Evolutionary conservation across 2,329 filamentous ascomycete species (phyloP), one percentile per base, ranked within the genome.

Genomic region (Blastomyces silverae): DNA sequence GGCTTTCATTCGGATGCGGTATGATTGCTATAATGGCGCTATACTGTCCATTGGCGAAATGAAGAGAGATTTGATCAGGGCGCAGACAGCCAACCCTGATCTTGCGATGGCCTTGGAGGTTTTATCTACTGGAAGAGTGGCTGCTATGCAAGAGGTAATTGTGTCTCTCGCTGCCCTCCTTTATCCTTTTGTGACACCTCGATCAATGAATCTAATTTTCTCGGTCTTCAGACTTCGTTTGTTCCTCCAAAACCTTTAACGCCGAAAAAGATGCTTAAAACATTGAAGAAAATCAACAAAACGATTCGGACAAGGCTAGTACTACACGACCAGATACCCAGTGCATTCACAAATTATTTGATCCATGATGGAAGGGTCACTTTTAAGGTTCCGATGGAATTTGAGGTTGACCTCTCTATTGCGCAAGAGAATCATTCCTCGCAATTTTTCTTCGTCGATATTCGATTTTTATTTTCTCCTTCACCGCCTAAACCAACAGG

Each of bases 401-500:
- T 97, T 71, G 93, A 97, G 75, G 85, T 97, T 25, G 94, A 97
- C 73, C 83, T 99, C 62, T 92, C 92, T 0, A 89, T 97, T 67
- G 91, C 90, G 22, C 89, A 92, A 70, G 92, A 97, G 73, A 89
- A 94, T 69, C 85, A 87, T 22, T 82, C 87, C 42, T 89, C 89
- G 63, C 92, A 95, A 71, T 95, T 96, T 73, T 97, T 89, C 82
- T 96, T 97, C 73, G 90, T 97, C 67, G 92, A 97, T 75, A 87
- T 97, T 71, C 86, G 92, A 66, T 92, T 96, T 70, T 79, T 87
- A 17, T 99, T 96, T 74, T 82, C 80, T 10, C 93, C 93, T 1
- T 82, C 87, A 8, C 79, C 83, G 0, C 83, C 89, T 0, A 77
- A 95, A 8, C 82, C 88, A 0, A 77, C 79, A 61, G 85, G 88